These are phyloP conservation scores for Penicillium cataractarum DNA, from an alignment of 495 filamentous ascomycete species.

Conservation along the genomic window DNA sequence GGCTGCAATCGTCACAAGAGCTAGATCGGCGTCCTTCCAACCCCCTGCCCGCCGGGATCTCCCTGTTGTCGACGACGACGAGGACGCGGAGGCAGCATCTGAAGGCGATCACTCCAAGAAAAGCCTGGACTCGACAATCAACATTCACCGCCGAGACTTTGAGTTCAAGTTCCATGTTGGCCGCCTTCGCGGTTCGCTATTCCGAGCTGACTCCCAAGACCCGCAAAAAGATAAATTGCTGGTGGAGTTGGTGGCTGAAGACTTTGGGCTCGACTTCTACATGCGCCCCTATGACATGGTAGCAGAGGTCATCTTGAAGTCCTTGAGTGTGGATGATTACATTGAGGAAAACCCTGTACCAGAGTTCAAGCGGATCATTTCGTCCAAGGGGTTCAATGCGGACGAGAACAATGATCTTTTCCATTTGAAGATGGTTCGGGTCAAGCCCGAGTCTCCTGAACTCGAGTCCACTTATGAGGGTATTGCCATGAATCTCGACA, in stretches of 20 bases:
- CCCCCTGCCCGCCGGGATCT: conserved; percentile 70
- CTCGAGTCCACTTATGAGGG: conserved; percentile 90
- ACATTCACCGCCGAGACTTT: conserved; percentile 83
- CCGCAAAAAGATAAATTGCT: conserved; percentile 77
- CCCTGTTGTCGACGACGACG: conserved; percentile 76
- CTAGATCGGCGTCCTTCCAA: conserved; percentile 63
- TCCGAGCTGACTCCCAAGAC: conserved; percentile 79
- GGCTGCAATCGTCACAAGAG: conserved; percentile 38
- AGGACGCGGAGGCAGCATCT: conserved; percentile 67
- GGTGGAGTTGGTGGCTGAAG: conserved; percentile 88
- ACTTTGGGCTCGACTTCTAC: conserved; percentile 84
- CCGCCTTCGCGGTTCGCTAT: conserved; percentile 87
- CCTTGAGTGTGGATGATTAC: conserved; percentile 90
- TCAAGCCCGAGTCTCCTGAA: conserved; percentile 90
- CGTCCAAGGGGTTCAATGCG: conserved; percentile 75
- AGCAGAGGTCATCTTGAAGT: conserved; percentile 83
- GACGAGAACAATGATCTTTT: conserved; percentile 82
- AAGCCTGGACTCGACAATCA: conserved; percentile 56
- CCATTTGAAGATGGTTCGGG: conserved; percentile 82
- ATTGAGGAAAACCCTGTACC: conserved; percentile 86
- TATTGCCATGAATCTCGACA: conserved; percentile 89
- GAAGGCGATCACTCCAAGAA: conserved; percentile 66
- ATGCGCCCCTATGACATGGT: conserved; percentile 89
- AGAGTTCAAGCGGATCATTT: conserved; percentile 95
- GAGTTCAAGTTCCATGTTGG: conserved; percentile 97